Conservation (phyloP, 495 filamentous ascomycete species). For the Jackrogersella multiformis region DNA sequence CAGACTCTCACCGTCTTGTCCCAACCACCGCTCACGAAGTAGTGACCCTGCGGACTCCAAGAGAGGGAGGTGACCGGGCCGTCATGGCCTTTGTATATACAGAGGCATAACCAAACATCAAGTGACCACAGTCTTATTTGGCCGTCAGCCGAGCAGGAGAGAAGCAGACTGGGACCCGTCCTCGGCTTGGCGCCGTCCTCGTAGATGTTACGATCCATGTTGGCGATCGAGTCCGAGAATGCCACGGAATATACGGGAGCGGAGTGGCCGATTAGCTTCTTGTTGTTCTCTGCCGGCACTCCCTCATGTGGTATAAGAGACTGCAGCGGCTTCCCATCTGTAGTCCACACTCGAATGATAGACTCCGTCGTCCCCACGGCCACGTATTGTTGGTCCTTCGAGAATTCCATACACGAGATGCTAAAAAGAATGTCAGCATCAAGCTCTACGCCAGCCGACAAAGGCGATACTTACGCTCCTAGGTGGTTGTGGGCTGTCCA, state of each 20-base stretch:
- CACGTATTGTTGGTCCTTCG: conserved; percentile 82
- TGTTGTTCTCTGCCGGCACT: conserved; percentile 64
- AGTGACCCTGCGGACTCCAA: conserved; percentile 95
- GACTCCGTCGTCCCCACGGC: conserved; percentile 91
- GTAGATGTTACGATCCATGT: conserved; percentile 56
- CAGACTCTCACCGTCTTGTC: conserved; percentile 92
- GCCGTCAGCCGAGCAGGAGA: conserved; percentile 88
- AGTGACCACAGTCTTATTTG: conserved; percentile 92
- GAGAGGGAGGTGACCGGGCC: conserved; percentile 85
- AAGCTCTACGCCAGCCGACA: background rate
- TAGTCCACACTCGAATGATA: conserved; percentile 91
- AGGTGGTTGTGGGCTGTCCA: conserved; percentile 97
- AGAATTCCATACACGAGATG: conserved; percentile 91
- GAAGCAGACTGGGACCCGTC: conserved; percentile 74
- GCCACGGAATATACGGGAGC: conserved; percentile 88
- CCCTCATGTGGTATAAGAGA: conserved; percentile 54
- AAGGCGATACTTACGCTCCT: conserved; percentile 70
- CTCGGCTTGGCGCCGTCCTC: conserved; percentile 60
- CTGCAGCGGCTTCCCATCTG: conserved; percentile 78
- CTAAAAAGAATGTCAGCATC: conserved; percentile 58
- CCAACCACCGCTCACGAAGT: conserved; percentile 86
- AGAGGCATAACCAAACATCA: conserved; percentile 86
- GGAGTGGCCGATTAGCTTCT: conserved; percentile 90
- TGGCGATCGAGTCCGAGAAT: conserved; percentile 80
- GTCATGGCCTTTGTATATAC: conserved; percentile 91